phyloP scores from a whole-genome alignment of 2,329 filamentous ascomycete species.

The Nectriaceae sp. region DNA sequence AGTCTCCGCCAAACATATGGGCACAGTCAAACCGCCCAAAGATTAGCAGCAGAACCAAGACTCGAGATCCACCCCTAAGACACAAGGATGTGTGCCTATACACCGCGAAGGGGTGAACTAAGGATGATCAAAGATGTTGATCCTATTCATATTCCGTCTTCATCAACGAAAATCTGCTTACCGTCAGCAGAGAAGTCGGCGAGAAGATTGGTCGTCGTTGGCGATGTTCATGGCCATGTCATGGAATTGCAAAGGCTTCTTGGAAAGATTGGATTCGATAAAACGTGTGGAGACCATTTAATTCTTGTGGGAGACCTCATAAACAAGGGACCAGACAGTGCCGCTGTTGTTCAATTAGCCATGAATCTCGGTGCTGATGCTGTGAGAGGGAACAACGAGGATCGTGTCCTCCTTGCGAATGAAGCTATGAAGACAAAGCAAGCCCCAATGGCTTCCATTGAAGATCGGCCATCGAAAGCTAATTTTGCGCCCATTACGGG shows the following conservation, averaged over 20 bases:
- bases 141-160: too few species aligned
- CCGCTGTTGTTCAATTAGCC: slow-evolving; percentile 74
- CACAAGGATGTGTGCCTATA: too few species aligned
- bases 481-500: slow-evolving; percentile 16
- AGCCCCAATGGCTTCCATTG: slow-evolving; percentile 6
- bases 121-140: too few species aligned
- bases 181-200: neutral
- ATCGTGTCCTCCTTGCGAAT: slow-evolving; percentile 73
- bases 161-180: too few species aligned
- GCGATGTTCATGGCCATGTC: slow-evolving; percentile 91
- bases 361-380: slow-evolving; percentile 74
- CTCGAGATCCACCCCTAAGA: too few species aligned
- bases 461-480: neutral
- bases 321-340: slow-evolving; percentile 82
- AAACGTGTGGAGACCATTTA: slow-evolving; percentile 62
- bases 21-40: too few species aligned
- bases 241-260: slow-evolving; percentile 67
- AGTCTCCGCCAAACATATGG: too few species aligned
- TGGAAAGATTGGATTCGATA: slow-evolving; percentile 63
- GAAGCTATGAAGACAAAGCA: slow-evolving; percentile 25
- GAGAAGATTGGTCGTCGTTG: slow-evolving; percentile 68
- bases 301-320: slow-evolving; percentile 79
- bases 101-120: too few species aligned
- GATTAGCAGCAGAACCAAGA: too few species aligned
- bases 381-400: slow-evolving; percentile 92